Conservation (phyloP, 2,329 filamentous ascomycete species). For the Waltergamsia citrina region DNA sequence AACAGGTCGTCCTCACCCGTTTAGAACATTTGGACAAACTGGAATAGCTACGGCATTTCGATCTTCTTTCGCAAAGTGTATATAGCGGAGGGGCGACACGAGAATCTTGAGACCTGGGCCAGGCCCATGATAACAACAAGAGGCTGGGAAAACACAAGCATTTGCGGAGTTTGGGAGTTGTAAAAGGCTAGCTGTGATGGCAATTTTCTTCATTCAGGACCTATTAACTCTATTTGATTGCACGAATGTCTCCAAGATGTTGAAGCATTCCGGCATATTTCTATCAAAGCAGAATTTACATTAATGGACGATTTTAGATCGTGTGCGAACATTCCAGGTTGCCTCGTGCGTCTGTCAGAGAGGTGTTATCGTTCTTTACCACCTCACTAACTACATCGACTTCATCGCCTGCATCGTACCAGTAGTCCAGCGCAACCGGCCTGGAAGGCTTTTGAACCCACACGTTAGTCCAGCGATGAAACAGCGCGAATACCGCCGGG, state of each 20-base stretch:
- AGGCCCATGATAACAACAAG: neutral
- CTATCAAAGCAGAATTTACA: too few relatives aligned
- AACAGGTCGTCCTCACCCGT: constrained; percentile 90
- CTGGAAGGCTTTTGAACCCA: constrained; percentile 11
- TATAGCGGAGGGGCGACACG: neutral
- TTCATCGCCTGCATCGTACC: constrained; percentile 6
- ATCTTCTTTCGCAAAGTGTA: too few relatives aligned
- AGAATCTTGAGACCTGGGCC: neutral
- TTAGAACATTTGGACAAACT: constrained; percentile 94
- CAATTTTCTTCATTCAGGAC: too few relatives aligned
- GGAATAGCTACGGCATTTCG: too few relatives aligned
- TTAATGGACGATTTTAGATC: too few relatives aligned
- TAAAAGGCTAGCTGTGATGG: too few relatives aligned
- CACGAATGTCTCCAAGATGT: too few relatives aligned
- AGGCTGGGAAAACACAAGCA: neutral
- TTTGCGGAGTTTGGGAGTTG: constrained; percentile 1
- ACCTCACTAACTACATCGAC: neutral
- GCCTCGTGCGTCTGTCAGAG: too few relatives aligned
- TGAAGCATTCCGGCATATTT: too few relatives aligned
- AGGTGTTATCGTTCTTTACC: too few relatives aligned
- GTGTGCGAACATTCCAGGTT: too few relatives aligned
- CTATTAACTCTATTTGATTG: too few relatives aligned
- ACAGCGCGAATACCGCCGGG: constrained; percentile 10
- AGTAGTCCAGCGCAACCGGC: constrained; percentile 16
- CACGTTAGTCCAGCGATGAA: constrained; percentile 9